Base-by-base conservation (phyloP, 2,329 filamentous ascomycete genomes). In the Neonectria sp. region DNA sequence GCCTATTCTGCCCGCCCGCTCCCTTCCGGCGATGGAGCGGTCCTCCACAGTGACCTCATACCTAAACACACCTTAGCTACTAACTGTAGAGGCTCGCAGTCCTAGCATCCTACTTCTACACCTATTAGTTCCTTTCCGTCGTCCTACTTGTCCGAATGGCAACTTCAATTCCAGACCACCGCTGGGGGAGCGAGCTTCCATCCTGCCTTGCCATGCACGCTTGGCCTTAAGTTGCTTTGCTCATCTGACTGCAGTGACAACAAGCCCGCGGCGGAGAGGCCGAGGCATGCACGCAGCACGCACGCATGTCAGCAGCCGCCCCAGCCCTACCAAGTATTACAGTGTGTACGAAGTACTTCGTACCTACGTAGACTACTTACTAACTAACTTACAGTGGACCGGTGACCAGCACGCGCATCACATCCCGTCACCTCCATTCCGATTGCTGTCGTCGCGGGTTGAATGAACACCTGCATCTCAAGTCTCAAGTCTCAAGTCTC, bases 221-320 rank as follows among this genome's bases (percentile, higher is more conserved):
- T 9, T 48, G 29, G 12, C 27, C 13, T 62, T 25, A 21, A 21
- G 21, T 12, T 4, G 33, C 33, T 5, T 4, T 45, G 49, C 58
- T 65, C 33, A 58, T 56, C 63, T 65, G 63, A 65, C 63, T 60
- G 45, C 63, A 56, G 43, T 11, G 58, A 51, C 63, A 56, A 49
- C 49, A 40, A 65, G 59, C 31, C 15, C 13, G 43, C 25, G 48
- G 63, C 63, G 63, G 63, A 27, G 57, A 60, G 43, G 35, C 63
- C 63, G 63, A 65, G 27, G 27, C 27, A 33, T n/a, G 40, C 40
- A 45, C 9, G 40, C 37, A 46, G 46, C 62, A 60, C 31, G 45
- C 63, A 60, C 35, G 51, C 57, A 56, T 65, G 63, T 65, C 56
- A 60, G 63, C 63, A 43, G 51, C 56, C 62, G 55, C 58, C 48